phyloP scores from a whole-genome alignment of 1,139 yeast species.

The Nadsonia starkeyi-henricii region DNA sequence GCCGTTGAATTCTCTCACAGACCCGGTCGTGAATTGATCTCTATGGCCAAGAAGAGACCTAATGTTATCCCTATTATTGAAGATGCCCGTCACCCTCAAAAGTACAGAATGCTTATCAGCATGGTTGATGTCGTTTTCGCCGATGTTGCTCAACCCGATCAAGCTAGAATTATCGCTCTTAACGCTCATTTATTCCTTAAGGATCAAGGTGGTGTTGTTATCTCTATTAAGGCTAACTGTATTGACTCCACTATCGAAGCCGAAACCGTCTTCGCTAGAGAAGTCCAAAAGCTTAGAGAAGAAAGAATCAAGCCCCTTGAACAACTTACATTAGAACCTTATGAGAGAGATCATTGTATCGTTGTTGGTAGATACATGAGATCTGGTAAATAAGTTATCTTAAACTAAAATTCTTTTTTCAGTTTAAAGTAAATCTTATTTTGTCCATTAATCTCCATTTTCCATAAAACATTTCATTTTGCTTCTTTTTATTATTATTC shows the following conservation, averaged over 20 bases:
- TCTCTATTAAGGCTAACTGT: slow-evolving; percentile 98
- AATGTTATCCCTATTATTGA: slow-evolving; percentile 96
- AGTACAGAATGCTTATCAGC: slow-evolving; percentile 96
- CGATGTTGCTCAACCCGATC: slow-evolving; percentile 99
- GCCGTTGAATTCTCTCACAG: slow-evolving; percentile 99
- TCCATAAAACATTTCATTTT: neutral
- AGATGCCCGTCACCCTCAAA: slow-evolving; percentile 99
- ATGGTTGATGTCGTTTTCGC: slow-evolving; percentile 98
- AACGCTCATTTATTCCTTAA: slow-evolving; percentile 96
- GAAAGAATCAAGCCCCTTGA: slow-evolving; percentile 97
- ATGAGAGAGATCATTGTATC: slow-evolving; percentile 98
- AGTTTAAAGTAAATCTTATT: neutral
- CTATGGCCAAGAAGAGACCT: slow-evolving; percentile 99
- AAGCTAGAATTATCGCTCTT: slow-evolving; percentile 97
- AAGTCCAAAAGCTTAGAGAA: slow-evolving; percentile 96
- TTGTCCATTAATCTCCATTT: neutral
- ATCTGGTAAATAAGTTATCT: slow-evolving; percentile 47
- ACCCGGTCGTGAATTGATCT: slow-evolving; percentile 97
- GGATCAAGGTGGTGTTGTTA: slow-evolving; percentile 96
- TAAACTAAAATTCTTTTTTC: no score
- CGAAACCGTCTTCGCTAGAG: slow-evolving; percentile 97
- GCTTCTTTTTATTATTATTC: neutral
- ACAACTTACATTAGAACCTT: slow-evolving; percentile 97
- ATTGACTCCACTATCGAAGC: slow-evolving; percentile 98
- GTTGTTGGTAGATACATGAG: slow-evolving; percentile 95